A percentile compares a stretch with the other conserved stretches of the same genome.
phyloP scores from a whole-genome alignment of 2,329 filamentous ascomycete species.

The Penicillium freii region DNA sequence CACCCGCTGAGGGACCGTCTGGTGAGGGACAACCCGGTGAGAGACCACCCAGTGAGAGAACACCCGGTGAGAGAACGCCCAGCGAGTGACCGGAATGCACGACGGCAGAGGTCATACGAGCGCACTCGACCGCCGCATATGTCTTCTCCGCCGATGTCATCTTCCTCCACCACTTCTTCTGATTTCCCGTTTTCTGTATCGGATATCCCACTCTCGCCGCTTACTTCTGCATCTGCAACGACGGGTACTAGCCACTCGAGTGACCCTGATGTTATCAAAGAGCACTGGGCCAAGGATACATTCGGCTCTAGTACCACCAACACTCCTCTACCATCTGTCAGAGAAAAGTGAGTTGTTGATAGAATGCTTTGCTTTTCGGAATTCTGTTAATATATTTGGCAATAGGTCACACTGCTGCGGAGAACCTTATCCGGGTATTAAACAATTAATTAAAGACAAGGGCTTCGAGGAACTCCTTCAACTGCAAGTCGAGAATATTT shows the following conservation, averaged over 20 bases:
- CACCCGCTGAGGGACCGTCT: constrained; percentile 12
- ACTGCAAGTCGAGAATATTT: constrained; percentile 30
- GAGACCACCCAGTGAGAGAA: neutral
- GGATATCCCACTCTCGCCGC: constrained; percentile 36
- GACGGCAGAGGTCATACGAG: constrained; percentile 38
- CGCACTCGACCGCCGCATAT: constrained; percentile 29
- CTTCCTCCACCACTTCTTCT: constrained; percentile 31
- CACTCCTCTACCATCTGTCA: constrained; percentile 30
- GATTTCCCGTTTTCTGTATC: constrained; percentile 33
- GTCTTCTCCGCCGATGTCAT: constrained; percentile 30
- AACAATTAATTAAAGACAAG: constrained; percentile 31
- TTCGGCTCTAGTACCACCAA: constrained; percentile 33
- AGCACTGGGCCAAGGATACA: constrained; percentile 46
- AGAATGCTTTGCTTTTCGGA: neutral
- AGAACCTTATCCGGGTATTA: constrained; percentile 27
- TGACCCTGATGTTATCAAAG: constrained; percentile 26
- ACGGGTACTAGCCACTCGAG: constrained; percentile 32
- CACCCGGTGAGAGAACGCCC: neutral
- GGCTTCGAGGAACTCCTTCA: constrained; percentile 41
- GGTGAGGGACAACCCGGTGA: neutral
- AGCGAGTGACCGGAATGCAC: constrained; percentile 26
- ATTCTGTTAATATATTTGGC: constrained; percentile 1
- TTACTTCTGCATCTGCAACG: constrained; percentile 25
- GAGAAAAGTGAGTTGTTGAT: constrained; percentile 32
- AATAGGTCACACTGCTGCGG: constrained; percentile 40